Evolutionary conservation across 2,329 filamentous ascomycete genomes (phyloP).

Genomic region (Cryphonectria radicalis): DNA sequence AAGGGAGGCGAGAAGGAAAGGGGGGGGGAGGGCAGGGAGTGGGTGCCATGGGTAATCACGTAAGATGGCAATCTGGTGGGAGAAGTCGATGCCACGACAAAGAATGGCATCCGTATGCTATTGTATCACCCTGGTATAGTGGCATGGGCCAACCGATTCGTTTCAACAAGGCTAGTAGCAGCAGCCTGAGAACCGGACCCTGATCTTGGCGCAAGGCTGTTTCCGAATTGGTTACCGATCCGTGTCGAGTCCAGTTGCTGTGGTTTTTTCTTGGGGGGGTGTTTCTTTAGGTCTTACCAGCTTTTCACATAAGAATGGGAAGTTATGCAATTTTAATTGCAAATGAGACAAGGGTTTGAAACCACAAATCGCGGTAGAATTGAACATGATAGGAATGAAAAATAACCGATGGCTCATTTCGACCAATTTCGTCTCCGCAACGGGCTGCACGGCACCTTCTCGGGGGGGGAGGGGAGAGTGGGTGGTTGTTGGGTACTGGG

Average conservation of each 20-base stretch:
- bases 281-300: not conserved
- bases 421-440: not conserved
- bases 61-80: slow-evolving; percentile 9
- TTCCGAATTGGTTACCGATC: not conserved
- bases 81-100: not conserved
- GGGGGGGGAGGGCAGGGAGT: too few relatives aligned
- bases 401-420: slow-evolving; percentile 8
- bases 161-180: not conserved
- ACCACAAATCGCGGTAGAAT: slow-evolving; percentile 8
- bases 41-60: not conserved
- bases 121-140: not conserved
- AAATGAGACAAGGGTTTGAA: slow-evolving; percentile 14
- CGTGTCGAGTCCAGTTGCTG: not conserved
- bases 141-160: not conserved
- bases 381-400: not conserved
- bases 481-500: not conserved
- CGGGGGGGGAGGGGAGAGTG: not conserved
- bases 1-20: not conserved
- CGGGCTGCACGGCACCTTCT: not conserved
- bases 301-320: not conserved
- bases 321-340: slow-evolving; percentile 2
- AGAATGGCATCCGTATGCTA: not conserved
- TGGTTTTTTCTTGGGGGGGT: not conserved
- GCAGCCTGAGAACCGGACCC: not conserved
- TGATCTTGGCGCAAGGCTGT: not conserved